Conservation (phyloP, 495 filamentous ascomycete species). For the Peziza echinospora region DNA sequence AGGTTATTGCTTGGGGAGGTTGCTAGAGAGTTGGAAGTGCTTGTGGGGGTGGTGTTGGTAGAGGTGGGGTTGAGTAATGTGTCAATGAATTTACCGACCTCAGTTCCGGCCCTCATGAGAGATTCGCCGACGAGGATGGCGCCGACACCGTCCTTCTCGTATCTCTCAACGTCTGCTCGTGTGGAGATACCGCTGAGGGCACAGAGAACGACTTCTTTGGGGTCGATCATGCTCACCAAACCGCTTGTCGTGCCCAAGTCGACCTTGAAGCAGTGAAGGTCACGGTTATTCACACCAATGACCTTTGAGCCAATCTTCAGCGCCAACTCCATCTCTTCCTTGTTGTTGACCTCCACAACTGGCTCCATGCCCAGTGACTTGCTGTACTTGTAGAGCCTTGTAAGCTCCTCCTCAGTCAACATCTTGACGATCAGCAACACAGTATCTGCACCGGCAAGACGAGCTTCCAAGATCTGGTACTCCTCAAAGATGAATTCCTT, state of each 20-base stretch:
- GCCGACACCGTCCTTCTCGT: constrained; percentile 70
- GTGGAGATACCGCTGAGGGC: constrained; percentile 86
- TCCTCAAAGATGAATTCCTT: constrained; percentile 98
- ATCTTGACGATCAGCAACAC: constrained; percentile 97
- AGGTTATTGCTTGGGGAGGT: constrained; percentile 5
- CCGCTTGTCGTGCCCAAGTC: constrained; percentile 86
- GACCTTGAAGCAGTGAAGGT: constrained; percentile 88
- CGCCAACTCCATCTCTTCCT: constrained; percentile 76
- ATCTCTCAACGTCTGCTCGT: constrained; percentile 73
- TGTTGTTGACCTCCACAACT: constrained; percentile 85
- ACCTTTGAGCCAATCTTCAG: constrained; percentile 75
- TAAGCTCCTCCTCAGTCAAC: constrained; percentile 56
- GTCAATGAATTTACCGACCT: constrained; percentile 51
- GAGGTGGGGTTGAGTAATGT: constrained; percentile 42
- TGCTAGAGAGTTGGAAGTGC: no score
- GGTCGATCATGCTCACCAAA: constrained; percentile 56
- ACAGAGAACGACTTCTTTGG: constrained; percentile 70
- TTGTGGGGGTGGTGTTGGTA: constrained; percentile 15
- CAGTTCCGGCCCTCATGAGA: constrained; percentile 69
- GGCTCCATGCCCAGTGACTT: constrained; percentile 90
- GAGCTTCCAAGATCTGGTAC: constrained; percentile 91
- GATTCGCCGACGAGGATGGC: constrained; percentile 90
- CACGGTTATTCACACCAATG: constrained; percentile 94
- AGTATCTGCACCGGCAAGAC: constrained; percentile 84
- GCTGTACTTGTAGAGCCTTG: constrained; percentile 67